phyloP scores from a whole-genome alignment of 1,284 basidiomycete genomes.

The Cutaneotrichosporon sp. region DNA sequence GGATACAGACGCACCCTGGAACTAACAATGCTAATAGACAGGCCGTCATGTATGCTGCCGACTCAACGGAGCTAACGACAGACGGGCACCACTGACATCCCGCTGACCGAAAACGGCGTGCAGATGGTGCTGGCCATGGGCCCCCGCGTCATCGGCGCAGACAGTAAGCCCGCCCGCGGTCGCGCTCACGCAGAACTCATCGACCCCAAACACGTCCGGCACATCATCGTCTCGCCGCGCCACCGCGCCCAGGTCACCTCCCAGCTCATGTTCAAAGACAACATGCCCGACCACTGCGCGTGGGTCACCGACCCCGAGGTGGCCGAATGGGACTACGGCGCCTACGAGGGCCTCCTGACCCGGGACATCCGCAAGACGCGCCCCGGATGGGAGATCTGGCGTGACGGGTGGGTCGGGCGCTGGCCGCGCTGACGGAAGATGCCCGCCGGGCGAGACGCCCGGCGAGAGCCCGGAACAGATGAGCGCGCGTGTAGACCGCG shows the following conservation, averaged over 20 bases:
- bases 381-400: constrained; percentile 74
- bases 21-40: constrained; percentile 6
- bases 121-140: constrained; percentile 65
- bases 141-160: constrained; percentile 62
- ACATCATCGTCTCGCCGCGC: constrained; percentile 76
- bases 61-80: constrained; percentile 40
- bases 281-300: constrained; percentile 30
- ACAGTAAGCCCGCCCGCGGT: constrained; percentile 55
- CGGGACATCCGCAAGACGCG: constrained; percentile 66
- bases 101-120: constrained; percentile 76
- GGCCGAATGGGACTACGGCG: constrained; percentile 82
- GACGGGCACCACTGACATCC: constrained; percentile 84
- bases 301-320: constrained; percentile 43
- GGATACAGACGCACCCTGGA: too few relatives aligned
- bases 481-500: constrained; percentile 66
- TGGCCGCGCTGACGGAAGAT: constrained; percentile 51
- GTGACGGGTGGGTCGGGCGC: constrained; percentile 59
- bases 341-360: constrained; percentile 75
- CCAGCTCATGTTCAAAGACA: constrained; percentile 55
- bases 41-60: constrained; percentile 62
- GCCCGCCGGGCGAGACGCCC: constrained; percentile 58
- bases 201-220: constrained; percentile 71
- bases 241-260: constrained; percentile 78
- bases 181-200: constrained; percentile 59
- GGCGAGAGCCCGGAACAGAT: constrained; percentile 79